Percentiles rank a stretch among this genome's conserved stretches.
These are phyloP conservation scores for Pleurotus giganteus DNA, from an alignment of 768 basidiomycete species.

Conservation along the genomic window DNA sequence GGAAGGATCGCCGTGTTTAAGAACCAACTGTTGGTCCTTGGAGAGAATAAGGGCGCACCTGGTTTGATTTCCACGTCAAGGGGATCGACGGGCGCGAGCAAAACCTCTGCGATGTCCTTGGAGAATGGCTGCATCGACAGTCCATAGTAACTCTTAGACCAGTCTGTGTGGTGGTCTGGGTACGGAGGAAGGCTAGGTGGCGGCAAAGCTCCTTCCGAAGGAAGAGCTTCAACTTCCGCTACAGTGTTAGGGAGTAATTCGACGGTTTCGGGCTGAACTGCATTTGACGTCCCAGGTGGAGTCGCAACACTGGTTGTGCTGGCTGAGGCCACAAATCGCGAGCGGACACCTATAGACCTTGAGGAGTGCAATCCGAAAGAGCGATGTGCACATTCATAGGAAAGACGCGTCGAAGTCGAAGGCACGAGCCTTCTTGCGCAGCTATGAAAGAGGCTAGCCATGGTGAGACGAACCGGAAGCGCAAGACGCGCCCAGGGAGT, in stretches of 20 bases:
- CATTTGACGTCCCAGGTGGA: conserved; percentile 10
- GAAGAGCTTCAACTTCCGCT: conserved; percentile 10
- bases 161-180: conserved; percentile 54
- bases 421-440: background rate
- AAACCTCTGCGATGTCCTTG: conserved; percentile 66
- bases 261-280: conserved; percentile 11
- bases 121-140: conserved; percentile 76
- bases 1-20: background rate
- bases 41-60: conserved; percentile 44
- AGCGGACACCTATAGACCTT: background rate
- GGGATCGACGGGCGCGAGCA: conserved; percentile 74
- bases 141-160: conserved; percentile 87
- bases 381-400: background rate
- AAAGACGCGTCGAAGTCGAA: conserved; percentile 1
- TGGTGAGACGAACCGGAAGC: background rate
- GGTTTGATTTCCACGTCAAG: conserved; percentile 92
- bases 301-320: conserved; percentile 10
- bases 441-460: background rate
- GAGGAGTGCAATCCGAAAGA: background rate
- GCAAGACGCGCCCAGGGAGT: background rate
- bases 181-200: conserved; percentile 1
- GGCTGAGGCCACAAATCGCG: background rate
- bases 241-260: background rate
- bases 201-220: conserved; percentile 5
- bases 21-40: background rate